A percentile compares a stretch with the other conserved stretches of the same genome.
These are phyloP conservation scores for Penicillium sp. DNA, from an alignment of 2,329 filamentous ascomycete genomes.

Conservation along the genomic window DNA sequence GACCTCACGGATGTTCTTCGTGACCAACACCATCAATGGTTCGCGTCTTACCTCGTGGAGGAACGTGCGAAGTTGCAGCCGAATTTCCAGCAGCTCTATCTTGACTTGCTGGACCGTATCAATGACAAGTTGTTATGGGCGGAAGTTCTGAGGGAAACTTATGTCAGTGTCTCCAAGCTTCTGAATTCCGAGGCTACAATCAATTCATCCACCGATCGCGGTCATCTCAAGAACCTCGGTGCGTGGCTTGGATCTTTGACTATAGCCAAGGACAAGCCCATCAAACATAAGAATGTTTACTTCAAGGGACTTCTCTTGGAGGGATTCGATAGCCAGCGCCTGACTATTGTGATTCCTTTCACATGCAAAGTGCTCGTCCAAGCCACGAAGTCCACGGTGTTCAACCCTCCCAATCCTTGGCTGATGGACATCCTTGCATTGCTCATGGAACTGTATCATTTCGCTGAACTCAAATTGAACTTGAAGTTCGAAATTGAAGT, in stretches of 20 bases:
- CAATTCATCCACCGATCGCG: constrained; percentile 72
- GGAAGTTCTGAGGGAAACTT: constrained; percentile 88
- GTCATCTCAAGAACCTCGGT: constrained; percentile 84
- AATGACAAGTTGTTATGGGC: constrained; percentile 70
- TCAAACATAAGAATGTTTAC: constrained; percentile 91
- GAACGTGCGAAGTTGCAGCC: constrained; percentile 94
- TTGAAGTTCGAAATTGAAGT: constrained; percentile 98
- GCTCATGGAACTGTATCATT: constrained; percentile 86
- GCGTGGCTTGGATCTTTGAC: constrained; percentile 90
- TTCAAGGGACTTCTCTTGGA: constrained; percentile 94
- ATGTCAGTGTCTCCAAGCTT: constrained; percentile 72
- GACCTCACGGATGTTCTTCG: constrained; percentile 73
- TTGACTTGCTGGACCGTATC: constrained; percentile 77
- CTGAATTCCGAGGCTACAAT: constrained; percentile 83
- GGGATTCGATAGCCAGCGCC: constrained; percentile 80
- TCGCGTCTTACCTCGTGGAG: constrained; percentile 86
- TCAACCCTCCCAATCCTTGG: constrained; percentile 93
- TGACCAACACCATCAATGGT: constrained; percentile 84
- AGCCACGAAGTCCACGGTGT: constrained; percentile 74
- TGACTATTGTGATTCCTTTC: constrained; percentile 89
- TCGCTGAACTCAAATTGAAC: constrained; percentile 86
- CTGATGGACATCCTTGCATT: constrained; percentile 89
- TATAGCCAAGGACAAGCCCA: constrained; percentile 84
- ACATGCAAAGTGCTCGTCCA: constrained; percentile 91
- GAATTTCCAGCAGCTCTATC: constrained; percentile 88